Base-by-base conservation (phyloP, 139 green algal species). In the Nannochloris sp. region DNA sequence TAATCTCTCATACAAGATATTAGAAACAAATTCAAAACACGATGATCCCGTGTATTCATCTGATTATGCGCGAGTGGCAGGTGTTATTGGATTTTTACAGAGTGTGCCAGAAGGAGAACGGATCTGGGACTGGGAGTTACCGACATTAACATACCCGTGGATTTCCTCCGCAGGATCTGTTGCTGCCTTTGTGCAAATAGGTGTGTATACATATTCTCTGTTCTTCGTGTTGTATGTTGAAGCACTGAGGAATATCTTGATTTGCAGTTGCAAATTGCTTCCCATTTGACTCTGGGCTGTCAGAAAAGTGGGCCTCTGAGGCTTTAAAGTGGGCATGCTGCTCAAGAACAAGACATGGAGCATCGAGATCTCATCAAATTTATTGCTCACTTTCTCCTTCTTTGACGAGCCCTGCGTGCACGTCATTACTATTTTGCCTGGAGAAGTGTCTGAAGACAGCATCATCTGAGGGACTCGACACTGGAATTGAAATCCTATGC, bases 61-160 rank as follows among this genome's bases (percentile, higher is more conserved):
- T 1, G 68, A 78, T 25, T 69, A 76, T 46, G 48, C 63, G 12
- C 70, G 81, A 66, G 76, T 85, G 3, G 73, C 73, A 0, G 56
- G 59, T 6, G 72, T 95, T 28, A 87, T 94, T 44, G 63, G 72
- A 4, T 78, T 89, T 70, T 78, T 96, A 50, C 87, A 94, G 75
- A 75, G 74, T 6, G 78, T 88, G 69, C 67, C 23, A 17, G 12
- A 81, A 11, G 90, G 84, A 3, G 75, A 80, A 28, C 74, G 68
- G 33, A 72, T 95, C 70, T 96, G 89, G 89, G 50, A 71, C 0
- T 69, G 79, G 26, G 82, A 96, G 74, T 76, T 89, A 53, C 49
- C 68, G 12, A 70, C 67, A 14, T 56, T 86, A 55, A 30, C 36
- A 6, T 29, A 57, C 23, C 67, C 73, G 14, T 14, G 63, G 50